Evolutionary conservation across 2,329 filamentous ascomycete species (phyloP), one percentile per base, ranked within the genome.

Genomic region (Sporothrix pallida): DNA sequence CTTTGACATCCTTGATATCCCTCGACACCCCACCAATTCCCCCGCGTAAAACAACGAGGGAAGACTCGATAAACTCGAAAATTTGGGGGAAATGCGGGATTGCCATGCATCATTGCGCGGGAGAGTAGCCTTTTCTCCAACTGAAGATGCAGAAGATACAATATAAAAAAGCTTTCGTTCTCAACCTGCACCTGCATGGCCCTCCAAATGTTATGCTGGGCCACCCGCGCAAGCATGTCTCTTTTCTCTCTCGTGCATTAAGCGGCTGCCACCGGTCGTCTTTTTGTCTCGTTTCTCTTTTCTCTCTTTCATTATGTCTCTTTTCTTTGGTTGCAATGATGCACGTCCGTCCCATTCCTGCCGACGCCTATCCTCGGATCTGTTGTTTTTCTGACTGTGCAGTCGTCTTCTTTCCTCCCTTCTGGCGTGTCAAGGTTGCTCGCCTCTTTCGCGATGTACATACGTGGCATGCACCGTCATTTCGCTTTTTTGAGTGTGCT

Each of bases 11-110:
- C 52, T 56, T 23, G 52, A 23, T 37, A 37, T 37, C 31, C 31
- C 31, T 37, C 20, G 48, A 67, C 62, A 67, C 62, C 62, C 42
- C 62, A 67, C 62, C 62, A 67, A 67, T 17, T 26, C 42, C 62
- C 60, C 62, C 62, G 62, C 62, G 62, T 67, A 48, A 46, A 26
- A 67, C 62, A 67, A 65, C 62, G 62, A 67, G 42, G 42, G n/a
- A 20, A 26, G 44, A 44, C 42, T 9, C n/a, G 12, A 50, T 50
- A 6, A 17, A 15, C 12, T 50, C 12, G 12, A 48, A 9, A 13
- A 9, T 48, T 13, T n/a, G 56, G 56, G 42, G 62, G 17, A 26
- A 20, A 44, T 23, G 42, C 42, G 62, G 62, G 42, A 26, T 67
- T n/a, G 58, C 58, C 8, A 42, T 63, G 58, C 58, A 63, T 31